Evolutionary conservation across 2,329 filamentous ascomycete species (phyloP).

Genomic region (Trichoderma cornu-damae): DNA sequence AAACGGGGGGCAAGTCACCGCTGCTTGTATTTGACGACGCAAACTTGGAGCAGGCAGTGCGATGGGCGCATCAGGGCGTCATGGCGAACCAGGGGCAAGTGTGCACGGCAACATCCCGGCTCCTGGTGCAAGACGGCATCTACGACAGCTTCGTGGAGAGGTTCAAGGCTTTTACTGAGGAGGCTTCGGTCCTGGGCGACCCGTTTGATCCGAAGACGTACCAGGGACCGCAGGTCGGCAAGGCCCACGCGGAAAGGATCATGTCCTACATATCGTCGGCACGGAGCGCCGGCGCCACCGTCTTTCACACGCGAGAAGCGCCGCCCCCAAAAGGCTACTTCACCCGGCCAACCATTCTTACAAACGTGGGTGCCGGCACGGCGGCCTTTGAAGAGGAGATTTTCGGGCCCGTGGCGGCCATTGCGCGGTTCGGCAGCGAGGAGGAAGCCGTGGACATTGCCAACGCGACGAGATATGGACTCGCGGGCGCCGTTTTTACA

Average conservation of each 20-base stretch:
- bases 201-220: conserved; percentile 59
- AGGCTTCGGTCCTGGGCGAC: conserved; percentile 56
- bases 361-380: conserved; percentile 24
- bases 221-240: conserved; percentile 64
- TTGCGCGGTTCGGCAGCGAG: conserved; percentile 28
- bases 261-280: conserved; percentile 61
- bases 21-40: conserved; percentile 57
- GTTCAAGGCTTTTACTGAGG: conserved; percentile 54
- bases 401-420: conserved; percentile 30
- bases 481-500: conserved; percentile 53
- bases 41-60: conserved; percentile 59
- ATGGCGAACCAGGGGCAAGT: conserved; percentile 56
- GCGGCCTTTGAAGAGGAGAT: conserved; percentile 30
- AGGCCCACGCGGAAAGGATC: conserved; percentile 59
- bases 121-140: conserved; percentile 53
- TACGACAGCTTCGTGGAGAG: conserved; percentile 56
- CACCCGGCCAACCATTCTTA: conserved; percentile 29
- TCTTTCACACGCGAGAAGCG: conserved; percentile 29
- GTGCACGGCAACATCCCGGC: conserved; percentile 54
- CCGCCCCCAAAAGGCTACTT: conserved; percentile 27
- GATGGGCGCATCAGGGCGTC: conserved; percentile 40
- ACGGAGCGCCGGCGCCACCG: conserved; percentile 54
- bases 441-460: conserved; percentile 28
- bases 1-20: conserved; percentile 58
- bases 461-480: conserved; percentile 46